A percentile compares a stretch with the other conserved stretches of the same genome.
These are phyloP conservation scores for Colletotrichum graminicola DNA, from an alignment of 2,329 filamentous ascomycete genomes.

Conservation along the genomic window DNA sequence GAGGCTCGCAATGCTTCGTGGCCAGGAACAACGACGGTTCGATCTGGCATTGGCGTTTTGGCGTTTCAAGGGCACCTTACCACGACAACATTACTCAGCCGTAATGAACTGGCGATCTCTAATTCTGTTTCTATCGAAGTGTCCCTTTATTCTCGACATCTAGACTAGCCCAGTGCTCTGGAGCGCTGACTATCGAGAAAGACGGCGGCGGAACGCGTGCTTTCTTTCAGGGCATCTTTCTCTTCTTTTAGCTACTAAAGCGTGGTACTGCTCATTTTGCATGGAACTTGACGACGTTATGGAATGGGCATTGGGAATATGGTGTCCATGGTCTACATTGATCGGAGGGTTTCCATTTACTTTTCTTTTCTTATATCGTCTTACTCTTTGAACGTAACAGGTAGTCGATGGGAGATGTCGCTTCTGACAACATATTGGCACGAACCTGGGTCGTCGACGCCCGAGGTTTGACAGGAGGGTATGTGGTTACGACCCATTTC, in stretches of 20 bases:
- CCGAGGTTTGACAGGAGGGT: not conserved
- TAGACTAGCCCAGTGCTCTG: conserved; percentile 7
- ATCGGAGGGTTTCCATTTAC: not conserved
- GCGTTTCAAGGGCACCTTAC: not conserved
- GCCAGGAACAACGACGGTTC: not conserved
- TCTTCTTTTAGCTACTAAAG: conserved; percentile 29
- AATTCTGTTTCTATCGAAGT: not conserved
- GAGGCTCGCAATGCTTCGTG: not conserved
- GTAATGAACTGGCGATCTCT: not conserved
- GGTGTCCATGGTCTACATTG: conserved; percentile 20
- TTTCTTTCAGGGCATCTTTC: conserved; percentile 2
- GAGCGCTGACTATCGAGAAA: conserved; percentile 2
- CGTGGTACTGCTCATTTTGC: conserved; percentile 24
- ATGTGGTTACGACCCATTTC: not conserved
- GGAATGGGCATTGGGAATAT: conserved; percentile 25
- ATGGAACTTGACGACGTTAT: conserved; percentile 36
- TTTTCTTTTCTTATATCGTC: not conserved
- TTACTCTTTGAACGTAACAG: not conserved
- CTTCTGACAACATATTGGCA: not conserved
- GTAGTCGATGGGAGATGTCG: not conserved
- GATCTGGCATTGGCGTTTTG: conserved; percentile 8
- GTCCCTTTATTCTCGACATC: not conserved
- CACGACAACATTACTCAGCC: not conserved
- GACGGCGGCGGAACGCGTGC: not conserved
- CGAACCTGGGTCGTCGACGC: not conserved